Percentiles rank a stretch among this genome's conserved stretches.
Conservation (phyloP, 495 filamentous ascomycete species). For the Tuber microsphaerosporum region DNA sequence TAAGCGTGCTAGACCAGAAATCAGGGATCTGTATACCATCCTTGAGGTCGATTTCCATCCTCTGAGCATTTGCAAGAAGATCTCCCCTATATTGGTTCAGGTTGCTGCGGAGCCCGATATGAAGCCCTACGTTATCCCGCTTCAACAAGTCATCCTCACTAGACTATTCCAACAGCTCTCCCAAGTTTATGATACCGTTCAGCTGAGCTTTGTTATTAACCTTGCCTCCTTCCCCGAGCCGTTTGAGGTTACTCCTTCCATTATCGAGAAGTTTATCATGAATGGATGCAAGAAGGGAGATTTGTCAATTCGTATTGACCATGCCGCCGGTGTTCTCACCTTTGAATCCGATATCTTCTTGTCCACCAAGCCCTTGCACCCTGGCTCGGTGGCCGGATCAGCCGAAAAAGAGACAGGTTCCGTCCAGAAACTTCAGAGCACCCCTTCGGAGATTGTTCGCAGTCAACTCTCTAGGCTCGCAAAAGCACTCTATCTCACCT, state of each 20-base stretch:
- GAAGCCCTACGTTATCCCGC: conserved; percentile 87
- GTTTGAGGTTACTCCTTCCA: conserved; percentile 83
- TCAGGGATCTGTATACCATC: conserved; percentile 93
- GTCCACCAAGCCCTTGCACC: conserved; percentile 84
- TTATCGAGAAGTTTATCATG: conserved; percentile 99
- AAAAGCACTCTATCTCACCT: conserved; percentile 83
- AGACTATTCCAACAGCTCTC: conserved; percentile 97
- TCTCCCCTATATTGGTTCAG: conserved; percentile 87
- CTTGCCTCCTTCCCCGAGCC: conserved; percentile 94
- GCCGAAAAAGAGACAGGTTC: conserved; percentile 78
- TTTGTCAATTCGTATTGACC: conserved; percentile 89
- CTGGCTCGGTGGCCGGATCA: conserved; percentile 76
- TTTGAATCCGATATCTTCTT: conserved; percentile 98
- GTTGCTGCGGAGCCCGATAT: conserved; percentile 93
- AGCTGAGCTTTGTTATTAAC: conserved; percentile 86
- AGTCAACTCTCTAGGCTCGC: conserved; percentile 86
- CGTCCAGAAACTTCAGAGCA: conserved; percentile 92
- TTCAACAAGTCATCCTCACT: conserved; percentile 97
- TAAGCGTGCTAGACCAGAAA: conserved; percentile 83
- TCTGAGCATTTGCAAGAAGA: conserved; percentile 97
- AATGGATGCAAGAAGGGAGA: conserved; percentile 99
- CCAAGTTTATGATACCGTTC: conserved; percentile 97
- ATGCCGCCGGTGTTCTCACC: conserved; percentile 85
- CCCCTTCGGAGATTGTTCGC: conserved; percentile 93
- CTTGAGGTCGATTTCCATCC: conserved; percentile 98